Base-by-base conservation (phyloP, 441 rosid genomes). In the Capsella rubella region DNA sequence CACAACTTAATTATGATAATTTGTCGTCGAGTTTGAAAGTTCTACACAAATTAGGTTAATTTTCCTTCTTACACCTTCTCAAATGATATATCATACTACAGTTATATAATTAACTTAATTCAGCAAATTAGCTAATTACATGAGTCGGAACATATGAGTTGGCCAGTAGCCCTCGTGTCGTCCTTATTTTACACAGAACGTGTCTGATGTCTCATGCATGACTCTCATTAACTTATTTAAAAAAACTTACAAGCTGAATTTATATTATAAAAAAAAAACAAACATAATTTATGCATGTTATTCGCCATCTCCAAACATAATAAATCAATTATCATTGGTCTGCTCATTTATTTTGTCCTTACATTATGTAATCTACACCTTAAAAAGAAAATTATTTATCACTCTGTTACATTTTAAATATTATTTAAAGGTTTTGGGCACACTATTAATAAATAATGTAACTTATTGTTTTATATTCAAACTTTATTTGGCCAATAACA, bases 101-200 rank as follows among this genome's bases (percentile, higher is more conserved):
- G 50, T 46, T 8, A 47, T 32, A 11, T 14, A 14, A 34, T 14
- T 31, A 57, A 58, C 49, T 47, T 43, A 15, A 21, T 32, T 21
- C 28, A 57, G 58, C 62, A 12, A n/a, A n/a, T 45, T n/a, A 10
- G 35, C n/a, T n/a, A n/a, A n/a, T n/a, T n/a, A n/a, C n/a, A 70
- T 37, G 27, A 16, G 68, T 71, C 43, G 13, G 62, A 45, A n/a
- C 21, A 45, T 39, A 45, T 39, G 52, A 61, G 40, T 60, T 31
- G 43, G 51, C 18, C 18, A 46, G 18, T 47, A 70, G 49, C 39
- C 61, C 61, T 71, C 69, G 75, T 71, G 75, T 61, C 69, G 7
- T 49, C 42, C 11, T 71, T 71, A 59, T 60, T 71, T 21, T 52
- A 62, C 63, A 40, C 3, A 52, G 34, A 71, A 72, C 62, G 37